These are phyloP conservation scores for Isoetes engelmannii DNA, from an alignment of 83 land plant species.

Conservation along the genomic window DNA sequence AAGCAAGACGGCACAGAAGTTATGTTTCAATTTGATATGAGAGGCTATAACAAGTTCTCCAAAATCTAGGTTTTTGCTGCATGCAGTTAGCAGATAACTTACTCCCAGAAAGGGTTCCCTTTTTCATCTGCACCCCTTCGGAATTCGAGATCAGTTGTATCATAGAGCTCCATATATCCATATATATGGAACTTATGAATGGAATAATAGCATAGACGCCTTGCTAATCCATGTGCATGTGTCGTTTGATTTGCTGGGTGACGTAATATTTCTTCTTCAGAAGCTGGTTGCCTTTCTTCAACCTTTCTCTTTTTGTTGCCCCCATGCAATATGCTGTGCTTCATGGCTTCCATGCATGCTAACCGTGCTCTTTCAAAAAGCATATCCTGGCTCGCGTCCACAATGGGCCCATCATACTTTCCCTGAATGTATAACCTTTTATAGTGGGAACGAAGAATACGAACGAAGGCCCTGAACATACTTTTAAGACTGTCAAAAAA, in stretches of 20 bases:
- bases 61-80: neutral
- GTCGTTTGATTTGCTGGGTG: conserved; percentile 24
- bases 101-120: conserved; percentile 27
- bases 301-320: conserved; percentile 20
- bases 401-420: conserved; percentile 25
- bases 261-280: conserved; percentile 26
- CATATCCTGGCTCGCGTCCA: conserved; percentile 22
- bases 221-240: conserved; percentile 25
- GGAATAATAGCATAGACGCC: conserved; percentile 22
- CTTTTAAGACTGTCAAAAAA: conserved; percentile 17
- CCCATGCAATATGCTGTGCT: conserved; percentile 22
- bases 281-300: conserved; percentile 6
- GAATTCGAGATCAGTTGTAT: conserved; percentile 28
- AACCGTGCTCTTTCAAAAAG: conserved; percentile 27
- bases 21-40: neutral
- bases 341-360: conserved; percentile 30
- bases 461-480: conserved; percentile 29
- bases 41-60: neutral
- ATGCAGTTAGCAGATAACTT: conserved; percentile 12
- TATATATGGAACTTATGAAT: conserved; percentile 24
- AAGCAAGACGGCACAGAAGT: neutral
- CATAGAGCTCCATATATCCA: conserved; percentile 31
- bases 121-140: conserved; percentile 19
- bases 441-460: conserved; percentile 22
- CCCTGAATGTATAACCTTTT: conserved; percentile 23